A percentile compares a stretch with the other conserved stretches of the same genome.
Evolutionary conservation across 345 rosid genomes (phyloP).

Genomic region (Pugionium cornutum): DNA sequence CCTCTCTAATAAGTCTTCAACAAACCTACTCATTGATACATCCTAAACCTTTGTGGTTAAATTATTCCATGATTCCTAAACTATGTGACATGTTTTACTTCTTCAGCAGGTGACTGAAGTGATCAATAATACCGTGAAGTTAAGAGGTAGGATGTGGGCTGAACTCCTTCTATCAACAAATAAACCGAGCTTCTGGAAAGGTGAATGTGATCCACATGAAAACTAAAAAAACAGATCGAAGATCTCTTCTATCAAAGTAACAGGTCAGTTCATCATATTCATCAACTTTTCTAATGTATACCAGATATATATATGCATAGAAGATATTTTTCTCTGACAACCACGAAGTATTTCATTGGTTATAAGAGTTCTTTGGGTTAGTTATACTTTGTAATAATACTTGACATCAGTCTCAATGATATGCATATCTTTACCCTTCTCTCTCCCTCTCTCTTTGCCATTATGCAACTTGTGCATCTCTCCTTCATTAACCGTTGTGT

Average conservation of each 20-base stretch:
- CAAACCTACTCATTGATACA: background rate
- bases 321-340: background rate
- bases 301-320: conserved; percentile 3
- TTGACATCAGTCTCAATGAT: background rate
- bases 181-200: conserved; percentile 78
- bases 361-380: conserved; percentile 16
- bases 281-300: conserved; percentile 12
- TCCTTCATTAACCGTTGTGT: too few species aligned
- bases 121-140: conserved; percentile 62
- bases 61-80: background rate
- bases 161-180: conserved; percentile 92
- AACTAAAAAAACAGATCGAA: conserved; percentile 37
- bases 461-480: too few species aligned
- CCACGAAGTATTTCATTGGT: background rate
- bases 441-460: too few species aligned
- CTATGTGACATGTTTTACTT: conserved; percentile 33
- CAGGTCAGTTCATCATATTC: conserved; percentile 21
- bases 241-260: conserved; percentile 43
- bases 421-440: background rate
- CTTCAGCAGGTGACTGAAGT: conserved; percentile 78
- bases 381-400: background rate
- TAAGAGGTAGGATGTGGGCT: conserved; percentile 97
- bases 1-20: background rate
- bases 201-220: conserved; percentile 42
- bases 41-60: background rate